Evolutionary conservation across 306 rosid species (phyloP), one percentile per base, ranked within the genome.

Genomic region (Citrullus mucosospermus): DNA sequence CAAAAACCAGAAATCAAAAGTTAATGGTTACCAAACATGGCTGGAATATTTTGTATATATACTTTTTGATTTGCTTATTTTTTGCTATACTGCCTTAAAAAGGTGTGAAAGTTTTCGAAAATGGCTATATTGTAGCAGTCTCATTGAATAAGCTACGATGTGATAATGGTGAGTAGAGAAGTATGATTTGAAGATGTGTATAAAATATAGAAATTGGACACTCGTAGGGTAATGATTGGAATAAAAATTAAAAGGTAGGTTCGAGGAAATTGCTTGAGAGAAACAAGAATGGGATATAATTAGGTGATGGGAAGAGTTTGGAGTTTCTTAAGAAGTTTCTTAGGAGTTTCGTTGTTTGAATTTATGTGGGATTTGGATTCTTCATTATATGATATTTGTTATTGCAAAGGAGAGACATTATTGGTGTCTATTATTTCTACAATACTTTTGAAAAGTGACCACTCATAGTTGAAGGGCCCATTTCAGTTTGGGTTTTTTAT

Each of bases 341-440:
- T 38, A 72, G 60, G 15, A 72, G 60, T 72, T 72, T 72, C 77
- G 77, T 72, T 2, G 22, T 50, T 72, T 72, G n/a, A 46, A 50
- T 48, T 72, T 72, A 50, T 30, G 60, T 28, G 60, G 60, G 25
- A 50, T 72, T 72, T 50, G 77, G 44, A 72, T 72, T 72, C 13
- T 48, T 72, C 34, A 44, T 5, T 6, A 6, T 53, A 1, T 53
- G 57, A 44, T 66, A 38, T 69, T 69, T 67, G 44, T 18, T 67
- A 18, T 67, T n/a, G 4, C 25, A 15, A 10, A 66, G 30, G 51
- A 68, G 28, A 34, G 17, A n/a, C 32, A 68, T 68, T 68, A 68
- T 69, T 44, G 75, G 55, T 43, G 75, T 44, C 11, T 56, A 36
- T 10, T 55, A 36, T 65, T 34, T 65, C 13, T n/a, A 7, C 8